Conservation (phyloP, 108 stramenopile species). For the Skeletonema grethae region DNA sequence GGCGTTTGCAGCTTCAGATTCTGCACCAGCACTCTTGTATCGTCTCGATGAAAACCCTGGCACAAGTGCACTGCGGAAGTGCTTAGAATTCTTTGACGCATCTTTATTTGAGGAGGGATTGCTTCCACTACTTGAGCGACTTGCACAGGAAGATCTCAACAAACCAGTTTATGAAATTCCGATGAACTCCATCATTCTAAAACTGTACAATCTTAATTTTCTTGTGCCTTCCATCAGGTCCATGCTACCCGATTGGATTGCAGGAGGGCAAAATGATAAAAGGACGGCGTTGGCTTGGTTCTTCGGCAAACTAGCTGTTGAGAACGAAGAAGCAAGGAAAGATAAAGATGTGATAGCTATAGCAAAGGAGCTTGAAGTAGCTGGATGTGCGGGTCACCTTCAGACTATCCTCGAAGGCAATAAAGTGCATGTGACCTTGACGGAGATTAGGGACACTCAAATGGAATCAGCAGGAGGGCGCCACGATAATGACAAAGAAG, state of each 20-base stretch:
- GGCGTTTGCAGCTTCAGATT: background rate
- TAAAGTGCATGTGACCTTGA: background rate
- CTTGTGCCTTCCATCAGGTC: background rate
- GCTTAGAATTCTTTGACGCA: background rate
- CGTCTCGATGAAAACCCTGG: background rate
- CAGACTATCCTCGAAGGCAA: background rate
- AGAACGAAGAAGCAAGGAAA: background rate
- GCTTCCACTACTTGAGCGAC: constrained; percentile 1
- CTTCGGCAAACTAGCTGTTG: background rate
- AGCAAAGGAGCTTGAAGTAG: background rate
- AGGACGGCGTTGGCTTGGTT: constrained; percentile 3
- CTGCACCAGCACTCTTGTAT: background rate
- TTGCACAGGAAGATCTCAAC: background rate
- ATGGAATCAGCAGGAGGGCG: constrained; percentile 3
- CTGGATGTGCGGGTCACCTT: background rate
- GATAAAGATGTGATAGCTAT: background rate
- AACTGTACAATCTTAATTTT: background rate
- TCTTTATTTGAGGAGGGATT: background rate
- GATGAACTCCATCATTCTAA: background rate
- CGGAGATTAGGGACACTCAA: background rate
- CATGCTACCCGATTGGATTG: background rate
- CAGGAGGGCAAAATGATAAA: background rate
- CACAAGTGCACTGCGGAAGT: background rate
- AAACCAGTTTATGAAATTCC: constrained; percentile 2
- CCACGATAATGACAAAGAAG: constrained; percentile 20